Evolutionary conservation across 2,329 filamentous ascomycete genomes (phyloP), one percentile per base, ranked within the genome.

Genomic region (Pezicula radicicola): DNA sequence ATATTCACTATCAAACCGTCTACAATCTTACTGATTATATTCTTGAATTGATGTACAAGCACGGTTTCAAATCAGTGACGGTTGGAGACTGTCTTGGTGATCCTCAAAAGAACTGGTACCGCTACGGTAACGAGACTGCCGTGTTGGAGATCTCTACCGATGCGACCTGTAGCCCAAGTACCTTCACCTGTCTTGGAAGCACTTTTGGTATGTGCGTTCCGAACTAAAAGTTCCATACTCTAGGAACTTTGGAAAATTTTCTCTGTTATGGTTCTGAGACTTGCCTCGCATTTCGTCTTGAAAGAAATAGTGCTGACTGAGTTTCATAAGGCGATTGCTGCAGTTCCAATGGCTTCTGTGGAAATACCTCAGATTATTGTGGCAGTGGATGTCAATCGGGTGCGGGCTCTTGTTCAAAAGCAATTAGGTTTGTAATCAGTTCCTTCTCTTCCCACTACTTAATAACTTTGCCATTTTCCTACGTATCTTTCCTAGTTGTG

Each of bases 81-180:
- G 70, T 77, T 35, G 76, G 75, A 2, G 66, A 75, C 36, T 79
- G 76, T 56, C 62, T 78, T 37, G 72, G 69, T 2, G 74, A 79
- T 52, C 61, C 73, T 16, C 48, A 54, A 10, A 68, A 60, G 5
- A 66, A 70, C 44, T 79, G 75, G 76, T 79, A 79, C 47, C 51
- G 64, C 19, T 55, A 55, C 39, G 57, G 50, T 18, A 33, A 35
- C 42, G 45, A 28, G 46, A 48, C 36, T 18, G 36, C 21, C 21
- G 25, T 25, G 19, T 33, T 47, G 27, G 42, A 39, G 6, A 33
- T 59, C 6, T 55, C 49, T 25, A 46, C 41, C 3, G 57, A 61
- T 47, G 59, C 55, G n/a, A 52, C 44, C 16, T 59, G 59, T 27
- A 30, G 27, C 16, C 36, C 27, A 12, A 21, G 28, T 19, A 51